Conservation (phyloP, 169 alveolate species). For the Cryptosporidium andersoni region DNA sequence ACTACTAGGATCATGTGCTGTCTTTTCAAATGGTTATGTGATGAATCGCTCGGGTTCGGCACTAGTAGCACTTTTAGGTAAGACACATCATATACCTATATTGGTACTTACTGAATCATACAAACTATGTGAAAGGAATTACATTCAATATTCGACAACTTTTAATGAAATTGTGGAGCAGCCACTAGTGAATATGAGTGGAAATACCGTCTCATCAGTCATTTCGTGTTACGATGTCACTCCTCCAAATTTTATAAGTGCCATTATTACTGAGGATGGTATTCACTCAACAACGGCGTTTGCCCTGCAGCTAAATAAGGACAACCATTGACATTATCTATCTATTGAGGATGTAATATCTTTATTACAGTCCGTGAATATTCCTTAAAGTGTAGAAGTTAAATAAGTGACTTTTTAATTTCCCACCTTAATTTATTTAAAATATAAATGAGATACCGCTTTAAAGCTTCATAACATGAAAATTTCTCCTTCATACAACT, state of each 20-base stretch:
- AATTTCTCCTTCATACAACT: no score
- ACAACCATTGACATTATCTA: not conserved
- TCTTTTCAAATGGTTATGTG: constrained; percentile 60
- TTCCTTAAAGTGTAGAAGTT: no score
- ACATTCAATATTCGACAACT: constrained; percentile 39
- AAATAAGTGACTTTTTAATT: no score
- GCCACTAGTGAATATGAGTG: not conserved
- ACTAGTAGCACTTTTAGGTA: constrained; percentile 52
- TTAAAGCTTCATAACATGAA: no score
- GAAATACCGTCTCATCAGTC: not conserved
- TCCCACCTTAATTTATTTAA: no score
- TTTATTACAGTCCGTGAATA: no score
- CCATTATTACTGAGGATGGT: constrained; percentile 64
- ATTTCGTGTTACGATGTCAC: constrained; percentile 59
- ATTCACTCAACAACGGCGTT: constrained; percentile 21
- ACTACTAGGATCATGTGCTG: constrained; percentile 59
- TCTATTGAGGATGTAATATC: constrained; percentile 1
- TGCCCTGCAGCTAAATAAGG: not conserved
- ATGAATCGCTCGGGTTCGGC: constrained; percentile 68
- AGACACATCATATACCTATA: constrained; percentile 35
- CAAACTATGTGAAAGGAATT: constrained; percentile 50
- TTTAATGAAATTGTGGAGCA: constrained; percentile 53
- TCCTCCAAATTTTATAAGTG: constrained; percentile 56
- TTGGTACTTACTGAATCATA: constrained; percentile 61
- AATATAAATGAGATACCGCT: no score